These are phyloP conservation scores for Aspergillus pseudoterreus DNA, from an alignment of 2,329 filamentous ascomycete species.

Conservation along the genomic window DNA sequence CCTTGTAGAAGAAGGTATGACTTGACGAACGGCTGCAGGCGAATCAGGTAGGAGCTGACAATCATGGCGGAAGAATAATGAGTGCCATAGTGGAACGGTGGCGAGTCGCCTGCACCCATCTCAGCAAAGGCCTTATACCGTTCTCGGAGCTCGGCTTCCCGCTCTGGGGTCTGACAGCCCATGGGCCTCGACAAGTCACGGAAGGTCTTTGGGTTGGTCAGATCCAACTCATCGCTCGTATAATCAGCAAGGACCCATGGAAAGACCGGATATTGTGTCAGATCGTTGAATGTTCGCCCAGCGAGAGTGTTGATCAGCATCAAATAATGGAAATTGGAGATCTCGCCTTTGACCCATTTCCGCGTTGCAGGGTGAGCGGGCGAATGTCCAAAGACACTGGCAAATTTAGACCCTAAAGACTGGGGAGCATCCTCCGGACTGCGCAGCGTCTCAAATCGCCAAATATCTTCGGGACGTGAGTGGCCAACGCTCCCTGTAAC, in stretches of 20 bases:
- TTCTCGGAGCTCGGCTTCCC: slow-evolving; percentile 76
- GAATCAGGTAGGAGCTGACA: slow-evolving; percentile 91
- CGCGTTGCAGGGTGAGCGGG: slow-evolving; percentile 80
- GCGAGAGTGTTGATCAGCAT: slow-evolving; percentile 99
- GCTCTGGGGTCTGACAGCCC: slow-evolving; percentile 77
- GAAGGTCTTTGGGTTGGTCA: slow-evolving; percentile 79
- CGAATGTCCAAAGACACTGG: slow-evolving; percentile 82
- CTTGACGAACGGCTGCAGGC: slow-evolving; percentile 91
- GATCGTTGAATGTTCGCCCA: slow-evolving; percentile 92
- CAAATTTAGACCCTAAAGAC: slow-evolving; percentile 80
- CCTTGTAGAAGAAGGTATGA: slow-evolving; percentile 92
- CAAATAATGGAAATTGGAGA: slow-evolving; percentile 97
- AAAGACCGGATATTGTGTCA: slow-evolving; percentile 97
- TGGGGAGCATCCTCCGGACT: slow-evolving; percentile 61
- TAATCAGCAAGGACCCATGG: slow-evolving; percentile 97
- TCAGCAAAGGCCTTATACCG: slow-evolving; percentile 85
- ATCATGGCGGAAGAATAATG: slow-evolving; percentile 99
- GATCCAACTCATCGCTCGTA: slow-evolving; percentile 84
- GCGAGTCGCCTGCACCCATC: slow-evolving; percentile 71
- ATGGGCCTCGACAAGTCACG: slow-evolving; percentile 93
- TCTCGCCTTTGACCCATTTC: slow-evolving; percentile 88
- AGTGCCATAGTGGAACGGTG: slow-evolving; percentile 94
- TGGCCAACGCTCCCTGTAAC: slow-evolving; percentile 66
- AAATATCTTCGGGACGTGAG: slow-evolving; percentile 79
- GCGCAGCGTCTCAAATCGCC: slow-evolving; percentile 83